These are phyloP conservation scores for Luzula sylvatica DNA, from an alignment of 176 grass and related monocot species.

Conservation along the genomic window DNA sequence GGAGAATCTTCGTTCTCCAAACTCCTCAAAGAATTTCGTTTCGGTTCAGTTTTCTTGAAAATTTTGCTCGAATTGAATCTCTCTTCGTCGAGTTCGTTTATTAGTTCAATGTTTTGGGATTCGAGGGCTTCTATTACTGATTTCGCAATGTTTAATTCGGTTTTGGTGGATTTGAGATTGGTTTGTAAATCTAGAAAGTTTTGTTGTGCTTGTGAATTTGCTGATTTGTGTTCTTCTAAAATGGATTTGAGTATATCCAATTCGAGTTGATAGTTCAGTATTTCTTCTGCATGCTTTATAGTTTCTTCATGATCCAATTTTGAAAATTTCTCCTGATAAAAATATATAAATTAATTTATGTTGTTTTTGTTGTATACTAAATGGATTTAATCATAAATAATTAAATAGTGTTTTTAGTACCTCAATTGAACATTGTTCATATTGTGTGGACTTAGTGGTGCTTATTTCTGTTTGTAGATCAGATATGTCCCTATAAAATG, in stretches of 20 bases:
- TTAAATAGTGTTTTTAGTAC: neutral
- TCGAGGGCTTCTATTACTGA: constrained; percentile 78
- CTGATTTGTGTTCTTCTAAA: constrained; percentile 63
- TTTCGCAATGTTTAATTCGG: constrained; percentile 43
- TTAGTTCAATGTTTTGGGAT: constrained; percentile 55
- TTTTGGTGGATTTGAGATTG: constrained; percentile 41
- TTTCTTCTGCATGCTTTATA: constrained; percentile 28
- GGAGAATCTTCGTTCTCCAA: constrained; percentile 68
- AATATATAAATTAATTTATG: neutral
- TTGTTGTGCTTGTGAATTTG: constrained; percentile 28
- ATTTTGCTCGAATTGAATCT: constrained; percentile 37
- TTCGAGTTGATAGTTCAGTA: constrained; percentile 61
- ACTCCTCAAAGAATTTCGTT: constrained; percentile 30
- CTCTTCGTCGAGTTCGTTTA: constrained; percentile 60
- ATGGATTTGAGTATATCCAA: constrained; percentile 72
- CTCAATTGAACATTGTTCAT: constrained; percentile 15
- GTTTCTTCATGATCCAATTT: constrained; percentile 18
- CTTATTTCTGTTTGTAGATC: constrained; percentile 45
- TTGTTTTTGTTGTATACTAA: neutral
- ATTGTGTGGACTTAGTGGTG: constrained; percentile 19
- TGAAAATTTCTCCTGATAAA: constrained; percentile 6
- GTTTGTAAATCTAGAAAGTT: constrained; percentile 25
- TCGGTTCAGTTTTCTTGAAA: constrained; percentile 30
- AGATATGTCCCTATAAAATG: constrained; percentile 52
- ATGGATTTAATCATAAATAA: too few relatives aligned